Evolutionary conservation across 2,329 filamentous ascomycete species (phyloP).

Genomic region (Fonsecaea erecta): DNA sequence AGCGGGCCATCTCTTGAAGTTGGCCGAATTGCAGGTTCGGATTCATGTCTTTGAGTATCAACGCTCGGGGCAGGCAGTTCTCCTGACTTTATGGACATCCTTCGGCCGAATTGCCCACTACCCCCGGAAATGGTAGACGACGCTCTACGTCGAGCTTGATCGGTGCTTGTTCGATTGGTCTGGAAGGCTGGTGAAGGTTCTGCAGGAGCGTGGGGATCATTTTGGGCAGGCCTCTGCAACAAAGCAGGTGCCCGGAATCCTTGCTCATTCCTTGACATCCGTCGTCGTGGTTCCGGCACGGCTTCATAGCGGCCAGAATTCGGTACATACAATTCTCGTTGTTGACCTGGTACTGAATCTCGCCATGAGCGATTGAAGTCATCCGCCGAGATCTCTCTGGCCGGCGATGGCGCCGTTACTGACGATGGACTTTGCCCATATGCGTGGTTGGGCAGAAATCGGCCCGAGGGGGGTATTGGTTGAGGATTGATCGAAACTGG

Average conservation of each 20-base stretch:
- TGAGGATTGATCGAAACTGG: conserved; percentile 67
- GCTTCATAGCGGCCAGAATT: conserved; percentile 92
- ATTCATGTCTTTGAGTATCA: conserved; percentile 41
- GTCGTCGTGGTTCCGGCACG: conserved; percentile 74
- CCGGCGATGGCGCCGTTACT: conserved; percentile 68
- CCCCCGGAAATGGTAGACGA: conserved; percentile 92
- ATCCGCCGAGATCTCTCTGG: conserved; percentile 89
- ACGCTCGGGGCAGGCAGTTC: conserved; percentile 48
- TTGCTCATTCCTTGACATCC: conserved; percentile 68
- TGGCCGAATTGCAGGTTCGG: conserved; percentile 44
- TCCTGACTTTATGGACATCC: conserved; percentile 61
- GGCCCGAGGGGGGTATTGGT: conserved; percentile 49
- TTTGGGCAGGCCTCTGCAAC: conserved; percentile 71
- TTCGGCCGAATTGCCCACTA: conserved; percentile 71
- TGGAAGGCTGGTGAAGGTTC: conserved; percentile 89
- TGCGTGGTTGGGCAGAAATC: conserved; percentile 60
- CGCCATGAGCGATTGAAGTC: conserved; percentile 89
- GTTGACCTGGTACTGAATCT: conserved; percentile 66
- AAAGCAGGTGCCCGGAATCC: conserved; percentile 74
- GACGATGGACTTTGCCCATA: conserved; percentile 66
- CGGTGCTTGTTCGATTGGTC: conserved; percentile 68
- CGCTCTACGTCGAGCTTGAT: conserved; percentile 75
- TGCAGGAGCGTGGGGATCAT: conserved; percentile 67
- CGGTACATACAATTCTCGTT: conserved; percentile 89
- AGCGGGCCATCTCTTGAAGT: conserved; percentile 35